phyloP scores from a whole-genome alignment of 73 alveolate species.

The Paramecium octaurelia region DNA sequence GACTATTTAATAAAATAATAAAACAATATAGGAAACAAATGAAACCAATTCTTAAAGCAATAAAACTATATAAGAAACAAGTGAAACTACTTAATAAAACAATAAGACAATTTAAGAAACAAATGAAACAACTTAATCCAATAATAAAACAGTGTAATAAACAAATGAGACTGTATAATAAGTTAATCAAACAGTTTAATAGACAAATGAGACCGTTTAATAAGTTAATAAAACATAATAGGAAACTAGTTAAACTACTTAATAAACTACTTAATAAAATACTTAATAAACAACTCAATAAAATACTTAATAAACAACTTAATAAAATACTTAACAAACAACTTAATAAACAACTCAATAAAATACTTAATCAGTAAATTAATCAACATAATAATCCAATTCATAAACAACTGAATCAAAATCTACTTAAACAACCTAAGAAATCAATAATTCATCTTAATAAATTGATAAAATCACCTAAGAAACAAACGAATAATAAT shows the following conservation, averaged over 20 bases:
- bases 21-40: too few relatives aligned
- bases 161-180: not conserved
- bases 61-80: not conserved
- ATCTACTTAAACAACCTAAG: not conserved
- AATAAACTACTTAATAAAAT: too few relatives aligned
- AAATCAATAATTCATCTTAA: not conserved
- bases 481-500: not conserved
- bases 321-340: too few relatives aligned
- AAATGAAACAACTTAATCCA: too few relatives aligned
- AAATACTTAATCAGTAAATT: too few relatives aligned
- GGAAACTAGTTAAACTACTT: not conserved
- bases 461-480: not conserved
- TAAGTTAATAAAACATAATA: not conserved
- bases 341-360: too few relatives aligned
- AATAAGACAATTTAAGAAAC: not conserved
- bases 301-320: not conserved
- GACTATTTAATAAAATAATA: too few relatives aligned
- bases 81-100: too few relatives aligned
- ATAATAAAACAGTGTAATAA: not conserved
- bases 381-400: too few relatives aligned
- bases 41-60: not conserved
- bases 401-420: not conserved
- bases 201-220: not conserved
- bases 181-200: too few relatives aligned
- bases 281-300: too few relatives aligned